Conservation (phyloP, 1,284 basidiomycete species). For the Ustilago lituana region DNA sequence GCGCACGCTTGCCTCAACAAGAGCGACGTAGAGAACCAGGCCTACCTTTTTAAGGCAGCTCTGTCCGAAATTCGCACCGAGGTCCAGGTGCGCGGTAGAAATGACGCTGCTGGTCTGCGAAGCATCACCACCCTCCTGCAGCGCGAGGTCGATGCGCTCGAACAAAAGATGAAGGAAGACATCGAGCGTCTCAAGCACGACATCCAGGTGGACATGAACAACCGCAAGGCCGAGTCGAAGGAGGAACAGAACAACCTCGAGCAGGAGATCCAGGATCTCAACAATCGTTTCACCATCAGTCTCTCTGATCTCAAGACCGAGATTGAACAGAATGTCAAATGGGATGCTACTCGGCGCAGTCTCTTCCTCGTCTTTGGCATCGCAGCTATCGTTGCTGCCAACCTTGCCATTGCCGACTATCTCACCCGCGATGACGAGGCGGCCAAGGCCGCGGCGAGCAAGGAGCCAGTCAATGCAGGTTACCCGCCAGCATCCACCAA, state of each 20-base stretch:
- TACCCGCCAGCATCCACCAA: constrained; percentile 37
- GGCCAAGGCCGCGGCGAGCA: constrained; percentile 36
- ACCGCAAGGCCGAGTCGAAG: constrained; percentile 90
- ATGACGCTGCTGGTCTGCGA: constrained; percentile 83
- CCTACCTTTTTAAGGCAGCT: constrained; percentile 93
- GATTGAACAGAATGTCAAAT: constrained; percentile 67
- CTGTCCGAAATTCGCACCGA: constrained; percentile 90
- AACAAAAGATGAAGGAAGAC: constrained; percentile 94
- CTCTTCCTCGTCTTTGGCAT: constrained; percentile 64
- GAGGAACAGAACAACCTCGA: constrained; percentile 86
- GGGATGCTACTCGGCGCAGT: constrained; percentile 64
- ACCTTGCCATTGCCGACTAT: constrained; percentile 63
- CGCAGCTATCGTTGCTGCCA: constrained; percentile 63
- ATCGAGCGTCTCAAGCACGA: constrained; percentile 89
- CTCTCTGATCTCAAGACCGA: constrained; percentile 65
- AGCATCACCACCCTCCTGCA: constrained; percentile 80
- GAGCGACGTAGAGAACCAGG: constrained; percentile 79
- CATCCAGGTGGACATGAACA: constrained; percentile 95
- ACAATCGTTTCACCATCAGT: constrained; percentile 67
- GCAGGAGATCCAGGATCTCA: constrained; percentile 82
- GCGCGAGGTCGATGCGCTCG: constrained; percentile 85
- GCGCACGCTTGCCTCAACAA: constrained; percentile 78
- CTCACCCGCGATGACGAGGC: constrained; percentile 56
- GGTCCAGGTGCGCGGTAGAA: constrained; percentile 81
- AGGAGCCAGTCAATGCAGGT: constrained; percentile 32